Conservation (phyloP, 495 filamentous ascomycete species). For the Daldinia childiae region DNA sequence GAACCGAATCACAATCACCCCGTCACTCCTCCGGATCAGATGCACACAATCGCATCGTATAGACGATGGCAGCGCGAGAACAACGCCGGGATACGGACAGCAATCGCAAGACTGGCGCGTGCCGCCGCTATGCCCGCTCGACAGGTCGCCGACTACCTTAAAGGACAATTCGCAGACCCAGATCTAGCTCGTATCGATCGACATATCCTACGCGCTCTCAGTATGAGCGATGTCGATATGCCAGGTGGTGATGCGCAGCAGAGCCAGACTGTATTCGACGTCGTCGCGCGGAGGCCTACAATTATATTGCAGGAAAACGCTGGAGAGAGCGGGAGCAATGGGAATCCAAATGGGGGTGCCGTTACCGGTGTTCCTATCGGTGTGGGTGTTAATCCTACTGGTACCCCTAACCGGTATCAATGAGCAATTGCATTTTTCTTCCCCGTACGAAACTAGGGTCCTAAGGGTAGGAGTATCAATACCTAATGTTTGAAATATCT, state of each 20-base stretch:
- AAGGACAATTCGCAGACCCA: conserved; percentile 36
- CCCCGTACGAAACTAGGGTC: background rate
- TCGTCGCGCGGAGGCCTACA: conserved; percentile 38
- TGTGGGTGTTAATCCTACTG: background rate
- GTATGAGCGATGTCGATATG: conserved; percentile 39
- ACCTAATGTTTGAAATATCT: background rate
- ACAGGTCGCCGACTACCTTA: conserved; percentile 40
- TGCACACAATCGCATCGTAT: conserved; percentile 46
- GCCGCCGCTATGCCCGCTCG: conserved; percentile 44
- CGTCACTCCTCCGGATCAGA: conserved; percentile 40
- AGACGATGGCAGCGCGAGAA: conserved; percentile 47
- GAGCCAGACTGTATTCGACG: conserved; percentile 33
- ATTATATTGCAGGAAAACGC: conserved; percentile 40
- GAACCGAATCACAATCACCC: conserved; percentile 43
- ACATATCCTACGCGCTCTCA: conserved; percentile 43
- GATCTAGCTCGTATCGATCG: conserved; percentile 42
- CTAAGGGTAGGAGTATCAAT: background rate
- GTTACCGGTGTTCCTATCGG: background rate
- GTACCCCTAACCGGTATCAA: background rate
- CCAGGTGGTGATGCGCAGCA: conserved; percentile 18
- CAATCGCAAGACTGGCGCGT: conserved; percentile 34
- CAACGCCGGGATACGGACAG: conserved; percentile 42
- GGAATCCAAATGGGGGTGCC: background rate
- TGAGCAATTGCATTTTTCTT: background rate
- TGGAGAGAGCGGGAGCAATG: background rate